Evolutionary conservation across 2,329 filamentous ascomycete genomes (phyloP), one percentile per base, ranked within the genome.

Genomic region (Fusarium staphyleae): DNA sequence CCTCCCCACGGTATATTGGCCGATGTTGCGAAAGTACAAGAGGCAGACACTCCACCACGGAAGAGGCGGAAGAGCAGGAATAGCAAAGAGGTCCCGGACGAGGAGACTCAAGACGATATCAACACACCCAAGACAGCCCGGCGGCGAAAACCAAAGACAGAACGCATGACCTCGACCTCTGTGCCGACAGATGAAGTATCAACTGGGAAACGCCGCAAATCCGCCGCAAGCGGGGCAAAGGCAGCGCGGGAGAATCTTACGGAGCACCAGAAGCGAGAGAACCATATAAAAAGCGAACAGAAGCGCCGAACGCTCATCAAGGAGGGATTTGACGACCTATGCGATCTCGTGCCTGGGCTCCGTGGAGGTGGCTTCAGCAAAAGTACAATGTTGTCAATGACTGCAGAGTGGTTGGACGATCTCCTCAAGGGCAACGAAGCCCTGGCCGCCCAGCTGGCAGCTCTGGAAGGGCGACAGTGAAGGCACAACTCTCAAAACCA

Each of bases 201-300:
- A 41, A 72, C 70, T 58, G 72, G 72, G 12, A 82, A 82, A 65
- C 75, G 81, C 41, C 77, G 81, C 29, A 85, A 83, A 65, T 83
- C 82, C 2, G 70, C 68, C 6, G 69, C 66, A 5, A 74, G 68
- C 32, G 70, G 63, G 9, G 60, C 72, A 14, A 87, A 86, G 65
- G 52, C 75, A 2, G 69, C 78, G 3, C 75, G 88, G 19, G 88
- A 87, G 69, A 96, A 96, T 64, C 85, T 95, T 4, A 84, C 86
- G 0, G 89, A 93, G 62, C 87, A 89, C 55, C 89, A 95, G 72
- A 95, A 93, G 73, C 81, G 90, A 37, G 87, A 87, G 66, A 96
- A 96, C 63, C 91, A 96, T 69, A 95, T 96, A 60, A 81, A 87
- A 45, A 95, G 91, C 45, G 91, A 96, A 70, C 90, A 96, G 74